Conservation (phyloP, 2,329 filamentous ascomycete genomes). For the Nothopassalora personata region DNA sequence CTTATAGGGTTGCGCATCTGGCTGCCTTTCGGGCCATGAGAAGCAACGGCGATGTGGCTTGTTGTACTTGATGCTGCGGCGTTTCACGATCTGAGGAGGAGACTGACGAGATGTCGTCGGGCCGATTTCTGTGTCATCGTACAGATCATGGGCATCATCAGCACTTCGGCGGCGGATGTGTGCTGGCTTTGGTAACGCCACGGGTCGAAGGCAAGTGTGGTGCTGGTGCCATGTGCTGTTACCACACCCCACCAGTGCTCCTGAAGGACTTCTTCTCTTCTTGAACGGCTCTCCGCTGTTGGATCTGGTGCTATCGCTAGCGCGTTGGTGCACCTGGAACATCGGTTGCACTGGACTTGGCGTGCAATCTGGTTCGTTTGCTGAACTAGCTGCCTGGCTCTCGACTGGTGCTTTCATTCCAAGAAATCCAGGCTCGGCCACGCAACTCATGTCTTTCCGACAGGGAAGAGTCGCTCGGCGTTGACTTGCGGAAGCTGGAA, state of each 20-base stretch:
- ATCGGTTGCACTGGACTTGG: background rate
- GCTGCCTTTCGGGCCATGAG: background rate
- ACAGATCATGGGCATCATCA: background rate
- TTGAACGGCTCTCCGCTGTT: background rate
- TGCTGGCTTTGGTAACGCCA: background rate
- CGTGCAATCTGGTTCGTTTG: too few species aligned
- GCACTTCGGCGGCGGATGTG: background rate
- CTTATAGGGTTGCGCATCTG: background rate
- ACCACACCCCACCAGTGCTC: background rate
- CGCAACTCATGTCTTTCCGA: too few species aligned
- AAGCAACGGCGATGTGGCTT: background rate
- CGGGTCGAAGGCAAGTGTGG: background rate
- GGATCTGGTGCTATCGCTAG: background rate
- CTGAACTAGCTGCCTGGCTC: too few species aligned
- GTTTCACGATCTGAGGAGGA: background rate
- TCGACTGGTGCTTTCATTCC: too few species aligned
- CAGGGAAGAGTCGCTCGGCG: background rate
- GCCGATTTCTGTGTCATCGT: background rate
- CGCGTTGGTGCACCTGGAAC: background rate
- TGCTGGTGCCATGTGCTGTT: background rate
- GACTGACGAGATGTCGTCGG: background rate
- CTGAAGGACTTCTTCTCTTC: background rate
- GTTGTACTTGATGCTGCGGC: background rate
- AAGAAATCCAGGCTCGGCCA: too few species aligned
- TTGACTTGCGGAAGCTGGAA: background rate